Evolutionary conservation across 495 filamentous ascomycete species (phyloP), one percentile per base, ranked within the genome.

Genomic region (Amorphotheca resinae): DNA sequence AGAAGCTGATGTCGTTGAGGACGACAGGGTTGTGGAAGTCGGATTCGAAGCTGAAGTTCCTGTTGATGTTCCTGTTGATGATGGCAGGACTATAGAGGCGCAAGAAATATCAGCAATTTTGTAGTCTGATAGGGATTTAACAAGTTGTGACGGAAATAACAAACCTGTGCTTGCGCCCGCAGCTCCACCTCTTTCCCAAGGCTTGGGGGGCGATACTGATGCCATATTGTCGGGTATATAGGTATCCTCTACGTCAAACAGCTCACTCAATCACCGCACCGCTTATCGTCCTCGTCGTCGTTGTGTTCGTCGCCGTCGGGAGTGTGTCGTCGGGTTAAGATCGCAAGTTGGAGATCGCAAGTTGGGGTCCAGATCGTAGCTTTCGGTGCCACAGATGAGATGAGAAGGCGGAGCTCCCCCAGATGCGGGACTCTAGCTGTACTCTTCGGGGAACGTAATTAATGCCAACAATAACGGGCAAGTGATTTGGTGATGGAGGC

Each of bases 131-230:
- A 50, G 36, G 22, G 7, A 35, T 38, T 30, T 8, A 18, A 22
- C 9, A 37, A 15, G 17, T 9, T 15, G 15, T 33, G 9, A 43
- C 14, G 17, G 34, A 17, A 48, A 56, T 59, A 41, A 77, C 68
- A 60, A 37, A 78, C 68, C 62, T 52, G 60, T 60, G 67, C 71
- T 61, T 52, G 74, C 64, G 46, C 71, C 59, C 40, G 65, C 59
- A 35, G 75, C 74, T 59, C 84, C 81, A 44, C 75, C 72, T 59
- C 78, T 76, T 65, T 96, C 89, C 89, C 89, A 96, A 15, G 89
- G 89, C 65, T 96, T 96, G 26, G 89, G 89, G 53, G 89, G 89
- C 64, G 88, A 89, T 41, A 45, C 43, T 11, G 44, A 44, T 12
- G 53, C 35, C 53, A 56, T 56, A 8, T 15, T 41, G 12, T 17